Conservation (phyloP, 2,329 filamentous ascomycete species). For the Monilinia fructicola region DNA sequence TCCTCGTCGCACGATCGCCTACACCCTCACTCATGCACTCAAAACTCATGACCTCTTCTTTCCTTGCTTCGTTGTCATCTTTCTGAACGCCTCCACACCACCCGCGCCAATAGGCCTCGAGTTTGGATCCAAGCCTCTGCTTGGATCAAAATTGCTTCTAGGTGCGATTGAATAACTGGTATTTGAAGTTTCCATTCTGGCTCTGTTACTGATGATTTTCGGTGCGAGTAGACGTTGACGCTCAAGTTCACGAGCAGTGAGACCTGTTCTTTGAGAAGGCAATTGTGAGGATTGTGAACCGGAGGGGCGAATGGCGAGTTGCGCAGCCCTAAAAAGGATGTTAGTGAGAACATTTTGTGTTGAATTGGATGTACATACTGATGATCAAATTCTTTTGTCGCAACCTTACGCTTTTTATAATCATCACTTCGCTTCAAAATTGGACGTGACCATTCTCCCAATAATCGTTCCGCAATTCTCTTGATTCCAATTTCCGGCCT, state of each 20-base stretch:
- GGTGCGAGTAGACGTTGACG: constrained; percentile 59
- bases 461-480: constrained; percentile 85
- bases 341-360: constrained; percentile 21
- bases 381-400: constrained; percentile 63
- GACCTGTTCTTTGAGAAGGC: constrained; percentile 32
- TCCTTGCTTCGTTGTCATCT: constrained; percentile 60
- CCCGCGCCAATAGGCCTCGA: constrained; percentile 61
- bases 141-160: constrained; percentile 60
- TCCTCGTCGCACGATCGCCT: not conserved
- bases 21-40: not conserved
- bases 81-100: constrained; percentile 63
- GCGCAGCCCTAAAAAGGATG: constrained; percentile 36
- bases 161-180: constrained; percentile 42
- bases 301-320: constrained; percentile 40
- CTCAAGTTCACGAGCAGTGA: constrained; percentile 45
- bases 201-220: constrained; percentile 54
- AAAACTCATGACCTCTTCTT: constrained; percentile 43
- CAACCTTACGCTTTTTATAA: constrained; percentile 78
- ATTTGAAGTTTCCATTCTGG: constrained; percentile 45
- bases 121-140: constrained; percentile 48
- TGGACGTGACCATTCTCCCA: constrained; percentile 92
- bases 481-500: constrained; percentile 86
- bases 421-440: constrained; percentile 93
- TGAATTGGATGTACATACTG: constrained; percentile 48
- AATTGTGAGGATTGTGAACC: constrained; percentile 37